Conservation (phyloP, 2,329 filamentous ascomycete species). For the Fusarium tuaranense region DNA sequence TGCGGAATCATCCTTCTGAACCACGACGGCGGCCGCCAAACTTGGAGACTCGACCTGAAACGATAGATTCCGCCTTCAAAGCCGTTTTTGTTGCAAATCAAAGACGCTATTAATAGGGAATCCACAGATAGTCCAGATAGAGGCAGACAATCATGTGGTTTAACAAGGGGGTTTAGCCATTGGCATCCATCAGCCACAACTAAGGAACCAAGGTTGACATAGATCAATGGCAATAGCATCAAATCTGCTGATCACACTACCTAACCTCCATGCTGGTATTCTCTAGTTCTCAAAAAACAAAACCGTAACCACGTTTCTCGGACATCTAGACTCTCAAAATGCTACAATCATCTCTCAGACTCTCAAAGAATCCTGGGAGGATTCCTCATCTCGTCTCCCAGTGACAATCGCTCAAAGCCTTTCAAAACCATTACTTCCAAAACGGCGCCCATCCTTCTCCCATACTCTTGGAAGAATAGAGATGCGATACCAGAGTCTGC, state of each 20-base stretch:
- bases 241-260: not conserved
- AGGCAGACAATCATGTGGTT: not conserved
- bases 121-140: not conserved
- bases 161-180: not conserved
- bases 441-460: constrained; percentile 31
- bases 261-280: not conserved
- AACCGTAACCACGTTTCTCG: not conserved
- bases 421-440: constrained; percentile 9
- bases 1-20: not conserved
- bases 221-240: not conserved
- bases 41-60: not conserved
- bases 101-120: not conserved
- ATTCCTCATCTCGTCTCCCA: not conserved
- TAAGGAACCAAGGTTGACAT: not conserved
- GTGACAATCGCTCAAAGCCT: not conserved
- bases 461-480: constrained; percentile 41
- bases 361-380: not conserved
- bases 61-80: not conserved
- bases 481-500: constrained; percentile 45
- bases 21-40: not conserved
- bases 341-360: not conserved
- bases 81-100: not conserved
- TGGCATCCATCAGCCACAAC: not conserved
- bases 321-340: not conserved
- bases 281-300: not conserved